Evolutionary conservation across 2,329 filamentous ascomycete genomes (phyloP), one percentile per base, ranked within the genome.

Genomic region (Samsoniella hepiali): DNA sequence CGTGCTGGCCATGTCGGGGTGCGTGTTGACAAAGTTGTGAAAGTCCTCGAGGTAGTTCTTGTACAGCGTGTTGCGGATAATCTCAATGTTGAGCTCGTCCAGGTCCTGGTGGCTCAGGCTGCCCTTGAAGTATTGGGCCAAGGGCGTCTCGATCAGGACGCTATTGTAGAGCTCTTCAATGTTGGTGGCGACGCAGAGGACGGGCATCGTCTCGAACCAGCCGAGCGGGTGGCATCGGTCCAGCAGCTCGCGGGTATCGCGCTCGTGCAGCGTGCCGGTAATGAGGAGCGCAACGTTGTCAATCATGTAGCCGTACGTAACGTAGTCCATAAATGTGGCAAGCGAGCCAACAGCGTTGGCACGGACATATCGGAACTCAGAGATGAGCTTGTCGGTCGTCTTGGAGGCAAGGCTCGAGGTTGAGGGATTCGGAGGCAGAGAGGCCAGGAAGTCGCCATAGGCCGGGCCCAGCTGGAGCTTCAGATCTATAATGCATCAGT

Each of bases 41-140:
- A 99, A 99, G 75, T 98, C 95, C 76, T 99, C 95, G 8, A 99
- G 85, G 75, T 99, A 99, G 82, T 98, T 98, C 85, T 99, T 99
- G 84, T 98, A 99, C 42, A 99, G 83, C 0, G 93, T 99, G 79
- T 99, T 99, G 67, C 96, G 90, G 64, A 99, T 91, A 76, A 99
- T 99, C 80, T 99, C 95, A 71, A 99, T 99, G 80, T 99, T 99
- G 72, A 99, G 83, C 81, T 99, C 96, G 78, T 99, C 95, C 57
- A 99, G 84, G 75, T 99, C 95, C 76, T 97, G 93, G 77, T 97
- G 93, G 79, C 90, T 96, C 65, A 99, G 84, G 69, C 91, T 96
- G 70, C 93, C 92, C 81, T 99, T 98, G 86, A 99, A 99, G 80
- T 96, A 99, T 9, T 92, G 89, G 15, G 95, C 95, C 55, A 99